phyloP scores from a whole-genome alignment of 495 filamentous ascomycete genomes.

The Penicillium herquei region DNA sequence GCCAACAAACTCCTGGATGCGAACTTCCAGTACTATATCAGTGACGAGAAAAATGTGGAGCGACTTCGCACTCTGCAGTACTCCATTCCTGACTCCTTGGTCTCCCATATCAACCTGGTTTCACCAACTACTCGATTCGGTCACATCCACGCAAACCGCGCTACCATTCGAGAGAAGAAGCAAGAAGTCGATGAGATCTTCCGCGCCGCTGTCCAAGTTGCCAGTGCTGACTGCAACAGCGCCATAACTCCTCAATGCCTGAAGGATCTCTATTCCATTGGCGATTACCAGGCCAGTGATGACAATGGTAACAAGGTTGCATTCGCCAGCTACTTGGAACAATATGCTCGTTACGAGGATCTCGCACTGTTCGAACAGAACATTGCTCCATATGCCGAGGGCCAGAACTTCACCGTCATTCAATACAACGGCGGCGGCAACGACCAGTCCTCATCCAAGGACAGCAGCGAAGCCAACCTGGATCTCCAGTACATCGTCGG shows the following conservation, averaged over 20 bases:
- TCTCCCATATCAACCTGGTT: constrained; percentile 48
- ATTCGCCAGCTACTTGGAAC: constrained; percentile 67
- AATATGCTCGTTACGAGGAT: constrained; percentile 62
- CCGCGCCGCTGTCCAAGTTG: constrained; percentile 7
- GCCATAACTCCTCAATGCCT: constrained; percentile 61
- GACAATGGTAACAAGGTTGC: constrained; percentile 51
- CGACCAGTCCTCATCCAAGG: constrained; percentile 44
- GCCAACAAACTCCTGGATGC: constrained; percentile 57
- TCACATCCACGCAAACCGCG: constrained; percentile 39
- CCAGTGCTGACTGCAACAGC: constrained; percentile 35
- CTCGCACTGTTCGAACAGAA: constrained; percentile 53
- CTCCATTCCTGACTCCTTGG: constrained; percentile 54
- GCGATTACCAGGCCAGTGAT: constrained; percentile 44
- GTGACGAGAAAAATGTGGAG: constrained; percentile 33
- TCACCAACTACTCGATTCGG: constrained; percentile 59
- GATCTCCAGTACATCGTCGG: constrained; percentile 71
- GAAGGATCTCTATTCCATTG: constrained; percentile 58
- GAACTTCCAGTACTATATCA: constrained; percentile 55
- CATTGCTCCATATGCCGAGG: constrained; percentile 51
- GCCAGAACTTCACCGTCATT: constrained; percentile 63
- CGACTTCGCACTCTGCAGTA: constrained; percentile 60
- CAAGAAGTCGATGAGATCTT: constrained; percentile 17
- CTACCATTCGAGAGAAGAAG: constrained; percentile 32
- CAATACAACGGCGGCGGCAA: constrained; percentile 57
- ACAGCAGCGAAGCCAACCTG: constrained; percentile 69